Evolutionary conservation across 2,329 filamentous ascomycete species (phyloP).

Genomic region (Onygenales sp.): DNA sequence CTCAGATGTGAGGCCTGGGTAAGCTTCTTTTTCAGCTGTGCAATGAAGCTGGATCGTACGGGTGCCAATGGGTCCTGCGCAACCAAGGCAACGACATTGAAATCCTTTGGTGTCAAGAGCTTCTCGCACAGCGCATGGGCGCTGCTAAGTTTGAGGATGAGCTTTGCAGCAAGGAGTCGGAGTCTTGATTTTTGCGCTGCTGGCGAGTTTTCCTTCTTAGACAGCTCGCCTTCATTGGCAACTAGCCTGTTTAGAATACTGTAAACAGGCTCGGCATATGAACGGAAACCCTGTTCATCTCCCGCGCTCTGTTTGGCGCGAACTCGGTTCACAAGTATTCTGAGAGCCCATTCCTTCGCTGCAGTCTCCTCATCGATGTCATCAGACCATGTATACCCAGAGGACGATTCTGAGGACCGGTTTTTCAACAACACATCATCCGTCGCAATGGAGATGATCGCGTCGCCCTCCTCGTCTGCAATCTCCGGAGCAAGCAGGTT

Average conservation of each 20-base stretch:
- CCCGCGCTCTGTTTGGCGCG: constrained; percentile 50
- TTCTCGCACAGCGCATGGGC: constrained; percentile 64
- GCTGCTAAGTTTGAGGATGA: constrained; percentile 74
- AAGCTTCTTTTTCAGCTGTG: constrained; percentile 67
- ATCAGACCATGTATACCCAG: constrained; percentile 56
- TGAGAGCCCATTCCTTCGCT: constrained; percentile 75
- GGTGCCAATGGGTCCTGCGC: constrained; percentile 66
- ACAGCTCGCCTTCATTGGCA: constrained; percentile 66
- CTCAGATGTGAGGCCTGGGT: constrained; percentile 57
- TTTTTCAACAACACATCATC: constrained; percentile 64
- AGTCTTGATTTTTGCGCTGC: constrained; percentile 70
- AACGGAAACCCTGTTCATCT: constrained; percentile 35
- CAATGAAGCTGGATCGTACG: constrained; percentile 70
- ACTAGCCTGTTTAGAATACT: constrained; percentile 71
- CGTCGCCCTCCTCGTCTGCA: constrained; percentile 62
- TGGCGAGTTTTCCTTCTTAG: constrained; percentile 65
- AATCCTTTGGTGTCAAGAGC: constrained; percentile 60
- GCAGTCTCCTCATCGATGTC: constrained; percentile 72
- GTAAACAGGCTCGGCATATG: constrained; percentile 58
- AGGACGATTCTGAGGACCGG: constrained; percentile 41
- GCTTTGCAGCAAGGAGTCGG: constrained; percentile 69
- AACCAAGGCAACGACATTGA: constrained; percentile 72
- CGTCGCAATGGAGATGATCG: constrained; percentile 69
- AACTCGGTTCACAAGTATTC: constrained; percentile 76
- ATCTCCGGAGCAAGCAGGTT: constrained; percentile 65